Base-by-base conservation (phyloP, 2,329 filamentous ascomycete genomes). In the Botrytis pseudocinerea region DNA sequence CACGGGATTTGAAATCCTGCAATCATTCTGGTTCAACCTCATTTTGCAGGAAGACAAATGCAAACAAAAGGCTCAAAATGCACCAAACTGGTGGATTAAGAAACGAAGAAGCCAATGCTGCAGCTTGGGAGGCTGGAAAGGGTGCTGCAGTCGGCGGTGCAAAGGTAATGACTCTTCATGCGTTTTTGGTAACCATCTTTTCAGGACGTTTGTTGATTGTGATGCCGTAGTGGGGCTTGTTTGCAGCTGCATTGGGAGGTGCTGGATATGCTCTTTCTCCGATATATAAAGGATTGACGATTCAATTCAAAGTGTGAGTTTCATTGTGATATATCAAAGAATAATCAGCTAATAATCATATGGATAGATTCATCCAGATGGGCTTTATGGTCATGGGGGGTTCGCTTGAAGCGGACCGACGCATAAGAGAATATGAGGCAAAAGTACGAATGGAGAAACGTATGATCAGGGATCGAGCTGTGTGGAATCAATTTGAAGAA, bases 281-380 rank as follows among this genome's bases (percentile, higher is more conserved):
- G 0, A 79, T 95, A 32, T 95, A 95, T 80, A 87, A 92, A 35
- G 87, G 90, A 2, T 83, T 92, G 75, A 94, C 92, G 1, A 84
- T 93, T 68, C 92, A 93, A 80, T 93, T 93, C 82, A 93, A 93
- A 84, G 89, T 92, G 91, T 93, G 86, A 79, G 89, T 83, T 68
- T 68, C 16, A 44, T 28, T 18, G 25, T 16, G 25, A 14, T 38
- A 46, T 40, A 12, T 35, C 22, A 14, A n/a, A 14, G 32, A n/a
- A 12, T n/a, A 8, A 2, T 42, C 57, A 22, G 48, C 51, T 66
- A 63, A 69, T 44, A 18, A 7, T 69, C 32, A 35, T 38, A 22
- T 54, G n/a, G 62, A 54, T 70, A 95, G 93, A 44, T 95, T 93
- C 80, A 84, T 95, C 25, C 92, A 94, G 81, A 93, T 94, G 91